phyloP scores from a whole-genome alignment of 768 basidiomycete species.

The Lentinus tigrinus region DNA sequence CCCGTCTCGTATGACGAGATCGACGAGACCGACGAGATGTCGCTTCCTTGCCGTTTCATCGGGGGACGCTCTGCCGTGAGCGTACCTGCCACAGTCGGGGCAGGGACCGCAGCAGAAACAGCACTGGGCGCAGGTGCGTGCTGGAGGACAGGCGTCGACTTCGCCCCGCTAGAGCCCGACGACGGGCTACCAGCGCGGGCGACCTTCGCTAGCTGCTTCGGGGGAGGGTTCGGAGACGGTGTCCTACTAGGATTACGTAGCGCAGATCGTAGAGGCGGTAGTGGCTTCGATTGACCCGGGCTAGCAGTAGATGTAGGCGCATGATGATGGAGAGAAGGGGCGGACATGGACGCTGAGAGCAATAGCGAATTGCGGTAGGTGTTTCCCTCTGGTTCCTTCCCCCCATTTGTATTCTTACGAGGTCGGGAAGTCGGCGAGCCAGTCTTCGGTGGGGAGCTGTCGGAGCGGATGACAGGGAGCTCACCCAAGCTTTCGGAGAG shows the following conservation, averaged over 20 bases:
- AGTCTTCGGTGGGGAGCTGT: not conserved
- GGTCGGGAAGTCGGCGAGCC: not conserved
- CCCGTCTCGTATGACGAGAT: constrained; percentile 69
- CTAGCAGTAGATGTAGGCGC: not conserved
- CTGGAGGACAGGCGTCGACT: constrained; percentile 19
- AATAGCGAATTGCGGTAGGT: constrained; percentile 13
- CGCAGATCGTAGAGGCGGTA: constrained; percentile 60
- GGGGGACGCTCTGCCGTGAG: not conserved
- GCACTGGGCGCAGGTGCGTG: not conserved
- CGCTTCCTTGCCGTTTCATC: constrained; percentile 28
- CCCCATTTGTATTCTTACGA: not conserved
- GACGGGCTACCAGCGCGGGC: constrained; percentile 3
- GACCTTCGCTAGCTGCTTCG: constrained; percentile 2
- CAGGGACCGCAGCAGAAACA: not conserved
- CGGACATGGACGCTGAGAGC: constrained; percentile 17
- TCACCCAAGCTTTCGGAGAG: constrained; percentile 3
- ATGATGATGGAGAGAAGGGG: constrained; percentile 14
- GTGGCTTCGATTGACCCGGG: constrained; percentile 9
- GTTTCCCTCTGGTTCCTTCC: not conserved
- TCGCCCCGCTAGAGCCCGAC: constrained; percentile 34
- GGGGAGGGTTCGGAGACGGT: constrained; percentile 25
- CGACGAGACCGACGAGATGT: constrained; percentile 53
- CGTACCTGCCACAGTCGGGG: not conserved
- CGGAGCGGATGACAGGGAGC: not conserved
- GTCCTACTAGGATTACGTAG: constrained; percentile 43